Evolutionary conservation across 73 alveolate genomes (phyloP).

Genomic region (Stentor roeselii): DNA sequence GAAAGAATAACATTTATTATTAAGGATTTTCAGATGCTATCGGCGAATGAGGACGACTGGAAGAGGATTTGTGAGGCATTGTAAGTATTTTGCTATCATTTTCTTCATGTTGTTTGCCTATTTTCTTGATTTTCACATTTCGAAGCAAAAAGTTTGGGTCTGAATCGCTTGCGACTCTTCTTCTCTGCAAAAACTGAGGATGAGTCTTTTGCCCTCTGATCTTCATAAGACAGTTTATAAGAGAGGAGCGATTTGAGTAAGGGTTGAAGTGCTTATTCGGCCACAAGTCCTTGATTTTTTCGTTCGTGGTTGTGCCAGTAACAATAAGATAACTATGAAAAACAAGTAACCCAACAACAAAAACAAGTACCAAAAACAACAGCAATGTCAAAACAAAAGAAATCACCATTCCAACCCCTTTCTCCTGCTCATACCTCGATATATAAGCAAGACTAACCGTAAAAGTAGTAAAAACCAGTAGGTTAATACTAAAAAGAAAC

Average conservation of each 20-base stretch:
- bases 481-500: conserved; percentile 22
- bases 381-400: conserved; percentile 10
- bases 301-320: conserved; percentile 28
- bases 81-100: background rate
- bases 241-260: background rate
- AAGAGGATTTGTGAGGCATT: background rate
- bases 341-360: conserved; percentile 23
- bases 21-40: background rate
- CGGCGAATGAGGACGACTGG: conserved; percentile 2
- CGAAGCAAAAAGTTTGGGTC: background rate
- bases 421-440: background rate
- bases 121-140: background rate
- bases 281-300: conserved; percentile 23
- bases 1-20: no score
- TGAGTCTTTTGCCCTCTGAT: background rate
- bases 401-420: background rate
- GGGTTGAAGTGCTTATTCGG: background rate
- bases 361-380: conserved; percentile 2
- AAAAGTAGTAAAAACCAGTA: background rate
- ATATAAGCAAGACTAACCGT: background rate
- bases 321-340: conserved; percentile 29
- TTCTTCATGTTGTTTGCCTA: background rate
- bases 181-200: background rate
- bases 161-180: background rate
- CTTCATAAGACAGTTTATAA: background rate